Conservation (phyloP, 139 green algal genomes). For the Chlamydomonas incerta region DNA sequence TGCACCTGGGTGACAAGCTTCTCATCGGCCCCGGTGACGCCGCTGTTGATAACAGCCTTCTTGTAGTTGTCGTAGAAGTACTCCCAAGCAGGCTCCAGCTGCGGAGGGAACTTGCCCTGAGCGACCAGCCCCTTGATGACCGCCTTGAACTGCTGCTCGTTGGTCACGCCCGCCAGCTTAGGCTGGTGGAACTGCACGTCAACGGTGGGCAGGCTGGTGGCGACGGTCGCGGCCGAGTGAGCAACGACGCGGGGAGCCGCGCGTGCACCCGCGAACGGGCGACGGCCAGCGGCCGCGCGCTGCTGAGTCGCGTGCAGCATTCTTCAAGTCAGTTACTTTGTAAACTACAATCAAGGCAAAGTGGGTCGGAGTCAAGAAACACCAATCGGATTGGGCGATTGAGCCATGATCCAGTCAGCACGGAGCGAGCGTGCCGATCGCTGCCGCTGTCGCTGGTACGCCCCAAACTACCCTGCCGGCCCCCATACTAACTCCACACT, state of each 20-base stretch:
- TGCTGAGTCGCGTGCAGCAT: conserved; percentile 15
- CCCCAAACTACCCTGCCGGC: too few relatives aligned
- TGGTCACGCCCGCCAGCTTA: not conserved
- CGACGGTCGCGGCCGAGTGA: not conserved
- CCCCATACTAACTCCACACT: too few relatives aligned
- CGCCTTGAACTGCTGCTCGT: conserved; percentile 74
- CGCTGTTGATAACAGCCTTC: conserved; percentile 71
- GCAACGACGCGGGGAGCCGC: not conserved
- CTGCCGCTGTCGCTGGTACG: too few relatives aligned
- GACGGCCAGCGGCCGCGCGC: not conserved
- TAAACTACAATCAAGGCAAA: too few relatives aligned
- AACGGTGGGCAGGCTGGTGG: not conserved
- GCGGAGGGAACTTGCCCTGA: conserved; percentile 57
- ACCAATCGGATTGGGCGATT: too few relatives aligned
- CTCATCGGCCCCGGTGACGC: conserved; percentile 61
- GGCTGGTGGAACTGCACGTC: conserved; percentile 26
- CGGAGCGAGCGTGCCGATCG: too few relatives aligned
- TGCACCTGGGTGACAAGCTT: conserved; percentile 78
- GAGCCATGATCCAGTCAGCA: too few relatives aligned
- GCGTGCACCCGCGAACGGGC: not conserved
- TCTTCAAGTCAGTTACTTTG: not conserved
- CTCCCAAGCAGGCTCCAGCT: conserved; percentile 73
- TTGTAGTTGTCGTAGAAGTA: conserved; percentile 94
- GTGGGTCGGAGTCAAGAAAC: too few relatives aligned
- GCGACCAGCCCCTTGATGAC: conserved; percentile 65